Evolutionary conservation across 202 grass and related monocot species (phyloP), one percentile per base, ranked within the genome.

Genomic region (Elaeis oleifera): DNA sequence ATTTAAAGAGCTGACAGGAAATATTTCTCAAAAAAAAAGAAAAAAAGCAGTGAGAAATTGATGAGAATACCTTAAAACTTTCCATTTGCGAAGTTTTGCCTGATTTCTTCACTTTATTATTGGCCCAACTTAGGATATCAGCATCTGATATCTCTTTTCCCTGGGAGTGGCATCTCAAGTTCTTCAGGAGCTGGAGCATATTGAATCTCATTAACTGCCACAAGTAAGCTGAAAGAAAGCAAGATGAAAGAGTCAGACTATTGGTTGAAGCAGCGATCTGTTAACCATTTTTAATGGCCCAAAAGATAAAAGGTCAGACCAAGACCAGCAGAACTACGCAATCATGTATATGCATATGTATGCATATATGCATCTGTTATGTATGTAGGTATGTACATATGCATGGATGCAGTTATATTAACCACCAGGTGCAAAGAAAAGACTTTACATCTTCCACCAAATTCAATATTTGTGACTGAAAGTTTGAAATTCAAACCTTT

Each of bases 121-220:
- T 99, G 5, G 82, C 94, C 94, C 94, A 99, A 25, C 84, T 83
- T 59, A 99, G 69, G 54, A 97, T 97, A 89, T 92, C 92, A 59
- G 88, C 65, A 80, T 97, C 92, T 25, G 81, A 86, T 54, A 89
- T 82, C 71, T 89, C 88, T 81, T 92, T 97, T 36, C 94, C 88
- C 75, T 89, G 80, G 63, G 94, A 84, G 49, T 99, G 88, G 56
- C 59, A 89, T 63, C 82, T 89, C 75, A 99, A 73, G 76, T 83
- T 99, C 77, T 92, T 92, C 71, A 99, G 56, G 57, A 99, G 54
- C 59, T 99, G 85, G 78, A 99, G 83, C 54, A 99, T 99, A 79
- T 92, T 99, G 78, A 77, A 99, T 76, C 94, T 89, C 94, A 99
- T 99, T 80, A 99, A 84, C 66, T 99, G 94, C 94, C 94, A 99